Percentiles rank a stretch among this genome's conserved stretches.
These are phyloP conservation scores for Rhodosporidiobolus odoratus DNA, from an alignment of 768 basidiomycete species.

Conservation along the genomic window DNA sequence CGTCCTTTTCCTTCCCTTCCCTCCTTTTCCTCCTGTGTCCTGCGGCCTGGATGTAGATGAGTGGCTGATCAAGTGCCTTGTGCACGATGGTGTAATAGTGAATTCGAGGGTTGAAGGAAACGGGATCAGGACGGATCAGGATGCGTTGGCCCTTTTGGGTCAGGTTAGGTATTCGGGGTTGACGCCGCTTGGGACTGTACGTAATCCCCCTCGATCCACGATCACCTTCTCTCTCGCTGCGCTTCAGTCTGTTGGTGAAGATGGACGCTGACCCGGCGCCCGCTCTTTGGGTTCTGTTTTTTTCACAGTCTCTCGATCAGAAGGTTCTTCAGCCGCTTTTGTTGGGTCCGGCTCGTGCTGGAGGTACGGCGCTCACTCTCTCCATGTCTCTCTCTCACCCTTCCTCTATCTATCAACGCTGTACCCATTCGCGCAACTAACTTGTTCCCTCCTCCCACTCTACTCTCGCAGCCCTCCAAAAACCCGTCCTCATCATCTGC, in stretches of 20 bases:
- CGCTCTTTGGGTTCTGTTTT: no score
- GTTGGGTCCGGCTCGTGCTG: conserved; percentile 45
- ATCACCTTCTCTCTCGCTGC: not conserved
- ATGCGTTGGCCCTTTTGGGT: conserved; percentile 44
- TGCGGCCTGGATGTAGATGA: no score
- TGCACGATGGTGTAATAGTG: conserved; percentile 45
- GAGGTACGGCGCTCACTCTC: no score
- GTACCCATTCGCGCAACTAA: no score
- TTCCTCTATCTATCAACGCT: no score
- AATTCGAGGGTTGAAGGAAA: conserved; percentile 48
- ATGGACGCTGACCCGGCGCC: no score
- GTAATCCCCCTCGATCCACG: not conserved
- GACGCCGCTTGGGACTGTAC: conserved; percentile 10
- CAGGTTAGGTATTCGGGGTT: conserved; percentile 46
- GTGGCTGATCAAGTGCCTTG: not conserved
- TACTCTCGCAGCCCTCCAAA: no score
- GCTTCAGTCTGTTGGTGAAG: no score
- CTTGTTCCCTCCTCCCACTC: no score
- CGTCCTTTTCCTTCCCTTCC: not conserved
- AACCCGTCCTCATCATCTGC: conserved; percentile 49
- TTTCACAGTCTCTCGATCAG: conserved; percentile 39
- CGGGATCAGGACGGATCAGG: conserved; percentile 45
- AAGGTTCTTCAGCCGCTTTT: conserved; percentile 50
- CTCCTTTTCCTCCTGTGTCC: not conserved
- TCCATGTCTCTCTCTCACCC: no score